Evolutionary conservation across 495 filamentous ascomycete genomes (phyloP), one percentile per base, ranked within the genome.

Genomic region (Xylaria longipes): DNA sequence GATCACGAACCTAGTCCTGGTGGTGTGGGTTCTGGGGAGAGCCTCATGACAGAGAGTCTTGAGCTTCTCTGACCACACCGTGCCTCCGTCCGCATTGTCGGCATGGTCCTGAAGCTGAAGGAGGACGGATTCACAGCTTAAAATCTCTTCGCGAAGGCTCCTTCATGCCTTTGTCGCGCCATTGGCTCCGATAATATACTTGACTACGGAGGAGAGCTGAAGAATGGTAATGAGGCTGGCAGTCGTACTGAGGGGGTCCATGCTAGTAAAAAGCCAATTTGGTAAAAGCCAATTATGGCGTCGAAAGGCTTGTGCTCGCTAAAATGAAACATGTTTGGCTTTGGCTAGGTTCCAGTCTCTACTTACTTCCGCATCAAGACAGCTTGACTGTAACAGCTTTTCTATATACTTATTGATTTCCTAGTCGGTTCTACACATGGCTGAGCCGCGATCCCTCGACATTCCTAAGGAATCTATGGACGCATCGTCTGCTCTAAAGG

Each of bases 71-170:
- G 29, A 20, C 54, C 54, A 58, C 54, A 20, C 29, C 5, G 54
- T 35, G 29, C 29, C 54, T 58, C 29, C 29, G 25, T 35, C 12
- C 5, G 54, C 27, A 58, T 58, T 27, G 54, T 58, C 54, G 54
- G 29, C 54, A 58, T 58, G 54, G 54, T 58, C 54, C 15, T 58
- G 54, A 31, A 58, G 25, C 29, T 58, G 54, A 14, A 58, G 54
- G 27, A 58, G 54, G 11, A 58, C 54, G 54, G 17, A 5, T 58
- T 58, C 54, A 58, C 54, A 58, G 14, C 54, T 35, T 33, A 58
- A 33, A 35, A 58, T 58, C 29, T 58, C 54, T 33, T 58, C 43
- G 14, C 43, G 43, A 46, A 46, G 43, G 43, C 29, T 58, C 17
- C 54, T 58, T 15, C 54, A 8, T 31, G 54, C 54, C 29, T 58